Base-by-base conservation (phyloP, 2,329 filamentous ascomycete genomes). In the Aspergillus uvarum region DNA sequence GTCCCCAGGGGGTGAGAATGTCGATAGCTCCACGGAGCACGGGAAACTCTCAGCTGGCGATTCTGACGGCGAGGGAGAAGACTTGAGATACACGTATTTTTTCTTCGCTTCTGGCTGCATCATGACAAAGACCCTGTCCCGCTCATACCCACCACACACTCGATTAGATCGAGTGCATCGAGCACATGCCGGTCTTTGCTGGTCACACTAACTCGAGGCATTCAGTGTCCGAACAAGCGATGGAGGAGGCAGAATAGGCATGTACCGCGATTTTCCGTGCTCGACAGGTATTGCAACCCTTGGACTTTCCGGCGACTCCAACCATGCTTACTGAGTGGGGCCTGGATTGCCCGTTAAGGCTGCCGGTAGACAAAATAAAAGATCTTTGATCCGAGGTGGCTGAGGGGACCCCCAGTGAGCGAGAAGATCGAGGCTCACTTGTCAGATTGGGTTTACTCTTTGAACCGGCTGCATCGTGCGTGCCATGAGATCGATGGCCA, bases 141-240 rank as follows among this genome's bases (percentile, higher is more conserved):
- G 65, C 38, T 66, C 65, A 59, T 74, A 75, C 8, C 72, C 72
- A 6, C 61, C 59, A 57, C 72, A 75, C n/a, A 55, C 51, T 56
- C 72, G 65, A 12, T 68, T 69, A 10, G 71, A 73, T 51, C 67
- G 67, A 22, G 67, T 64, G 48, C 72, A 75, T 59, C 73, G 70
- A 12, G 59, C 56, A 63, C 72, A 75, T 11, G 44, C 47, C 12
- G 72, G 72, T 47, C 61, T 64, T 61, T 71, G 60, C 19, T 72
- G 65, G 38, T 69, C 71, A 61, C 72, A 75, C 71, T 74, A 14
- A 10, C 2, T 31, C 42, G 2, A 8, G 19, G 4, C 42, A 24
- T 50, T 4, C 6, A 26, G 11, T 26, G 32, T 35, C n/a, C 14
- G 12, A n/a, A 53, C 8, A 50, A 32, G 3, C 24, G 21, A 21